Conservation (phyloP, 805 yeast species). For the Lachancea nothofagi region DNA sequence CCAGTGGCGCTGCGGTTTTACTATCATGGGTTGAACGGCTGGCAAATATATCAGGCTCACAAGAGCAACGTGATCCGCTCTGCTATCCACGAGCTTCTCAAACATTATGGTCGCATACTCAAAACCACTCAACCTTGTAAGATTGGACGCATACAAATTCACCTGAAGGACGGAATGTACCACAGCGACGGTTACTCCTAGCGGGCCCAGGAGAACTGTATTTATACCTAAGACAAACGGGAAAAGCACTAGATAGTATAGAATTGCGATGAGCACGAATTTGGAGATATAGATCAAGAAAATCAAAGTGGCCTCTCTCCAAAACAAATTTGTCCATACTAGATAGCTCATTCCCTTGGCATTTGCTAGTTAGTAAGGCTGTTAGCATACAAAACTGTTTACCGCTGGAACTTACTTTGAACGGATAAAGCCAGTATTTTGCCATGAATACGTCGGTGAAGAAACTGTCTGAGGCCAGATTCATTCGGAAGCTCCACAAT, state of each 20-base stretch:
- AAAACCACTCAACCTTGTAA: constrained; percentile 2
- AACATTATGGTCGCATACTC: constrained; percentile 1
- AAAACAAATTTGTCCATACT: neutral
- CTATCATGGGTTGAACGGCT: neutral
- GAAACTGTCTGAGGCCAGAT: constrained; percentile 2
- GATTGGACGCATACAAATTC: constrained; percentile 3
- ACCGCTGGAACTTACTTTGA: constrained; percentile 6
- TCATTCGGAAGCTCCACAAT: neutral
- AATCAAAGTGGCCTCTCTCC: constrained; percentile 5
- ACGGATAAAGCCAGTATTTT: constrained; percentile 1
- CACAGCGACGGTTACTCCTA: constrained; percentile 6
- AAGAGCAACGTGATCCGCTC: neutral
- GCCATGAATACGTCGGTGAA: neutral
- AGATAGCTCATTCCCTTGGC: constrained; percentile 1
- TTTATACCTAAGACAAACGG: constrained; percentile 5
- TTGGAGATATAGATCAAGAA: constrained; percentile 4
- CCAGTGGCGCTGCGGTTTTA: constrained; percentile 3
- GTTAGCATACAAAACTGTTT: too few species aligned
- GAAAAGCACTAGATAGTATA: constrained; percentile 2
- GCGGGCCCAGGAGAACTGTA: constrained; percentile 6
- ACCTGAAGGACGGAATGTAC: constrained; percentile 6
- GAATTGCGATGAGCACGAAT: neutral
- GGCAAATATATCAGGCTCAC: neutral
- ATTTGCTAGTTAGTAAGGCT: neutral
- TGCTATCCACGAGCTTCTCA: neutral